Base-by-base conservation (phyloP, 345 rosid genomes). In the Euphorbia lathyris region DNA sequence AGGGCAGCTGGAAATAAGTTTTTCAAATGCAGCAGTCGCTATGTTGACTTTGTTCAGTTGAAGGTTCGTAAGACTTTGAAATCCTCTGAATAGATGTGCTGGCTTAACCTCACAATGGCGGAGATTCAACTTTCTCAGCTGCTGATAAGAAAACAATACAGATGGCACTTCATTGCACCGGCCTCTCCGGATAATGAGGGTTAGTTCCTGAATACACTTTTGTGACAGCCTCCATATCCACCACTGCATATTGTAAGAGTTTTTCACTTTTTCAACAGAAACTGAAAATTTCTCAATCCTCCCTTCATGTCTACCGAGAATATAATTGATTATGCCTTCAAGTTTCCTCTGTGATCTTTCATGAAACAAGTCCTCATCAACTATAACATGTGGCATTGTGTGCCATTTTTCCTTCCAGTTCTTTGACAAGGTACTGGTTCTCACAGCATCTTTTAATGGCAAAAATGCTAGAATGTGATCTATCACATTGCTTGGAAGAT, bases 361-460 rank as follows among this genome's bases (percentile, higher is more conserved):
- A 45, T 45, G 40, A 50, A 65, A 65, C 20, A 27, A 1, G 42
- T 48, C 19, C 57, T 65, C 57, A 29, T 65, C 42, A 47, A 65
- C 53, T 65, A 65, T 65, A 65, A 65, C 26, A 17, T 48, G 38
- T 16, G 57, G 68, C 68, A 65, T 3, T 17, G 56, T 65, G 4
- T 48, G 57, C 68, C 68, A 65, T 27, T 47, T 47, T 26, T 27
- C 68, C 57, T 65, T 65, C 68, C 68, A 65, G 16, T 17, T 65
- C 53, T 65, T 47, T 27, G 68, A 65, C 68, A 65, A 29, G 23
- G 26, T 45, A 65, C 68, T 27, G 25, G 68, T 65, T 53, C 68
- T 65, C 26, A 48, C 68, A 19, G 57, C 68, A 27, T 65, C 68
- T 65, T 65, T 48, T 17, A 65, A 9, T 47, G 68, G 68, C 42